These are phyloP conservation scores for Harringtonia aguacate DNA, from an alignment of 2,329 filamentous ascomycete species.

Conservation along the genomic window DNA sequence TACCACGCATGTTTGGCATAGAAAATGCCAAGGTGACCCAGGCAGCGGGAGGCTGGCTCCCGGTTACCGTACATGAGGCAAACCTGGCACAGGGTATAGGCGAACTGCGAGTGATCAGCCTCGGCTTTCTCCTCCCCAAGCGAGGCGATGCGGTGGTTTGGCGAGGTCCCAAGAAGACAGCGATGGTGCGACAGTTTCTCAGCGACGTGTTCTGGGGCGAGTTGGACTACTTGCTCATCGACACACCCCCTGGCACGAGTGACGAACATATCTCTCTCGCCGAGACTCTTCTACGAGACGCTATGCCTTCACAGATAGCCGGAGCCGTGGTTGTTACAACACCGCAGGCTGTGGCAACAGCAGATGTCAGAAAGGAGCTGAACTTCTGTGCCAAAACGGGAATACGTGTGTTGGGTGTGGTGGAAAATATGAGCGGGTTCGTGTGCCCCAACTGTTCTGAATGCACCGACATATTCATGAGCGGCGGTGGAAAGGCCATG, in stretches of 20 bases:
- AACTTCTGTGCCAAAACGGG: conserved; percentile 85
- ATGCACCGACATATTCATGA: conserved; percentile 88
- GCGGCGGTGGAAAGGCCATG: conserved; percentile 83
- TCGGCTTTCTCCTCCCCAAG: conserved; percentile 78
- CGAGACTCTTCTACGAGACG: conserved; percentile 63
- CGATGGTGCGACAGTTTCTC: conserved; percentile 95
- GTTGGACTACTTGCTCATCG: conserved; percentile 86
- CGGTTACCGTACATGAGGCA: conserved; percentile 68
- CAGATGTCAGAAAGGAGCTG: conserved; percentile 88
- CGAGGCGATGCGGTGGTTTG: conserved; percentile 91
- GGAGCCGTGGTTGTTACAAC: conserved; percentile 95
- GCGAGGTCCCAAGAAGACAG: conserved; percentile 96
- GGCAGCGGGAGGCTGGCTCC: conserved; percentile 84
- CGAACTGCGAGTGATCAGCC: conserved; percentile 72
- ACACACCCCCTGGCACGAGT: conserved; percentile 91
- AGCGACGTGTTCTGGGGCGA: conserved; percentile 81
- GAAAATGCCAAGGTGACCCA: conserved; percentile 85
- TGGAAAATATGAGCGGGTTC: conserved; percentile 95
- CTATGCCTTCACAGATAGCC: conserved; percentile 57
- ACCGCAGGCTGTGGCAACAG: conserved; percentile 85
- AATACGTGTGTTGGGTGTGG: conserved; percentile 71
- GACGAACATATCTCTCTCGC: conserved; percentile 96
- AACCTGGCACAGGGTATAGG: conserved; percentile 42
- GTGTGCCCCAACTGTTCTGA: conserved; percentile 74
- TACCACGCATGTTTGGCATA: conserved; percentile 87